phyloP scores from a whole-genome alignment of 805 yeast species.

The Saccharomycopsis selenospora region DNA sequence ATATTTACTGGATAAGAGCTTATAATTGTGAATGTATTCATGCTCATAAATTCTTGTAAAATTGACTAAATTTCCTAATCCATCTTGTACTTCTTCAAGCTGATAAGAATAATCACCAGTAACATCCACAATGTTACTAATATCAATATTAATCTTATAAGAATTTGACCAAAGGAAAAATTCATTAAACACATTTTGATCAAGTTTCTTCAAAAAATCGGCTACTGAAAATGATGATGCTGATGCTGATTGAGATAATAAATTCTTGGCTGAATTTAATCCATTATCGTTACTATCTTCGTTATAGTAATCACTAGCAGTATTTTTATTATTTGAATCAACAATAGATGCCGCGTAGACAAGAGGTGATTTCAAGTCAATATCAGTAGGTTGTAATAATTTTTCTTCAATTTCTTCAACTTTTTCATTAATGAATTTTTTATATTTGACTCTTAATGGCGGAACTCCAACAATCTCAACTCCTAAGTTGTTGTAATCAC shows the following conservation, averaged over 20 bases:
- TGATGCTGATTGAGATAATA: constrained; percentile 2
- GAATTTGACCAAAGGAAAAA: constrained; percentile 31
- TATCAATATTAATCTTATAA: constrained; percentile 39
- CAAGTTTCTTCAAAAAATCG: constrained; percentile 7
- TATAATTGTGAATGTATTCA: constrained; percentile 23
- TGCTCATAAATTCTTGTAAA: constrained; percentile 28
- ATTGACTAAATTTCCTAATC: constrained; percentile 53
- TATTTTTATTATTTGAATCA: constrained; percentile 1
- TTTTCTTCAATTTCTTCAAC: constrained; percentile 34
- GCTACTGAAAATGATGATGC: constrained; percentile 5
- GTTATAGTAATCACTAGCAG: not conserved
- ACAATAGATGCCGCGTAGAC: constrained; percentile 25
- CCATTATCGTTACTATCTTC: not conserved
- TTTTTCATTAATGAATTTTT: constrained; percentile 36
- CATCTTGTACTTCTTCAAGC: constrained; percentile 55
- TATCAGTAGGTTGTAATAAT: constrained; percentile 40
- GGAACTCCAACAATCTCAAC: constrained; percentile 68
- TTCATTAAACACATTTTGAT: constrained; percentile 18
- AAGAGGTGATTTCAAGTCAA: constrained; percentile 42
- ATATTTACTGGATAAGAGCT: constrained; percentile 19
- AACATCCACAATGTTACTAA: constrained; percentile 31
- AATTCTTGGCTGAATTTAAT: too few relatives aligned
- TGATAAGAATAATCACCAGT: constrained; percentile 49
- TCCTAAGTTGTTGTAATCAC: constrained; percentile 43
- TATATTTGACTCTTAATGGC: constrained; percentile 59